phyloP scores from a whole-genome alignment of 108 stramenopile genomes.

The Mayamaea pseudoterrestris region DNA sequence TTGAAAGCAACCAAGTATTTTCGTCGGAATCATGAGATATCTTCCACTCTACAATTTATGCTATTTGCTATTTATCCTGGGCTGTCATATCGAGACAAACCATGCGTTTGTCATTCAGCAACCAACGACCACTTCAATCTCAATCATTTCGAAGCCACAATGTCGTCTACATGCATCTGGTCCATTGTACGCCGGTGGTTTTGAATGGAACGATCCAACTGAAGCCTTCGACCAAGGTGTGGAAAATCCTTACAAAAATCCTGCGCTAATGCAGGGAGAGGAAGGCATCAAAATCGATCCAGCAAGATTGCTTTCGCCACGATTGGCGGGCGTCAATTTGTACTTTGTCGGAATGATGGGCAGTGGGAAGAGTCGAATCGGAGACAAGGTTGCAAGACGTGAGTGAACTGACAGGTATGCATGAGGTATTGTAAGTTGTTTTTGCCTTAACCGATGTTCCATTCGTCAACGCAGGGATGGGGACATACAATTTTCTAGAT shows the following conservation, averaged over 20 bases:
- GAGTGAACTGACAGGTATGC: slow-evolving; percentile 10
- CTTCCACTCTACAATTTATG: too few species aligned
- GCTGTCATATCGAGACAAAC: too few species aligned
- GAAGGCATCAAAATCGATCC: slow-evolving; percentile 54
- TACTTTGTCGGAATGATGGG: slow-evolving; percentile 98
- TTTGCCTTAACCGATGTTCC: too few species aligned
- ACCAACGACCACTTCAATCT: too few species aligned
- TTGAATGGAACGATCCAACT: slow-evolving; percentile 77
- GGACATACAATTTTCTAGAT: slow-evolving; percentile 86
- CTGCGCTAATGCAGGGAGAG: slow-evolving; percentile 18
- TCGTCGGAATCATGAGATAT: too few species aligned
- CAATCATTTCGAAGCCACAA: too few species aligned
- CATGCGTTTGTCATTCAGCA: too few species aligned
- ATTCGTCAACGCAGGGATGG: slow-evolving; percentile 51
- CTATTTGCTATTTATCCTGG: too few species aligned
- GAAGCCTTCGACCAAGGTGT: slow-evolving; percentile 60
- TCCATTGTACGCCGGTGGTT: slow-evolving; percentile 52
- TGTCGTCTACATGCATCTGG: too few species aligned
- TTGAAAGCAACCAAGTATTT: too few species aligned
- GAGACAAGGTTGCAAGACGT: slow-evolving; percentile 57
- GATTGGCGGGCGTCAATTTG: slow-evolving; percentile 71
- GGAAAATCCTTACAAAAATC: slow-evolving; percentile 81
- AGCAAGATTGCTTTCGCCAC: slow-evolving; percentile 58
- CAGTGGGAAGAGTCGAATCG: slow-evolving; percentile 77
- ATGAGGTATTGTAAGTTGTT: neutral